These are phyloP conservation scores for Claviceps spartinae DNA, from an alignment of 2,329 filamentous ascomycete genomes.

Conservation along the genomic window DNA sequence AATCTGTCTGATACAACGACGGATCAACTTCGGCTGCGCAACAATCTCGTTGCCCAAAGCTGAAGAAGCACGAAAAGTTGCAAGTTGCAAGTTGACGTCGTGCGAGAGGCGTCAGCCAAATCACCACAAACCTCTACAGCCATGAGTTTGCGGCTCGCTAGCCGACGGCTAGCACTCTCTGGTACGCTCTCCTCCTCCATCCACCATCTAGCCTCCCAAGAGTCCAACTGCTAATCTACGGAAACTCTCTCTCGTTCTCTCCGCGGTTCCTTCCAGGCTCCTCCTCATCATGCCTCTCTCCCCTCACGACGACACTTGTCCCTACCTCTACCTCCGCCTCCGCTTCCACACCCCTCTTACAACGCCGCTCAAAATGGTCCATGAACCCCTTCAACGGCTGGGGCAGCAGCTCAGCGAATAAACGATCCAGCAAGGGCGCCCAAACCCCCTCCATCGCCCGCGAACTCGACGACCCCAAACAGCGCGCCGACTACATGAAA, in stretches of 20 bases:
- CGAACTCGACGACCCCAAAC: constrained; percentile 29
- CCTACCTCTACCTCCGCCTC: not conserved
- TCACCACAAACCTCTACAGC: constrained; percentile 5
- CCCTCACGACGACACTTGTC: constrained; percentile 9
- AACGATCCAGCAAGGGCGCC: constrained; percentile 12
- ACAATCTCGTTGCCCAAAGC: not conserved
- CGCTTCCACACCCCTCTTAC: constrained; percentile 5
- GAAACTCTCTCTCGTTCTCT: not conserved
- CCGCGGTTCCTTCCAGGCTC: constrained; percentile 2
- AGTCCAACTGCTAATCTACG: not conserved
- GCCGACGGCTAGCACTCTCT: constrained; percentile 44
- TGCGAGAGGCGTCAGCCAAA: not conserved
- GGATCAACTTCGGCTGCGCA: constrained; percentile 14
- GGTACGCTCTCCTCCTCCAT: constrained; percentile 31
- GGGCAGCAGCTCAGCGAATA: constrained; percentile 16
- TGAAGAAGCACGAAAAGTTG: not conserved
- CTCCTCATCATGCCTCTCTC: constrained; percentile 4
- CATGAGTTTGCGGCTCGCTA: constrained; percentile 55
- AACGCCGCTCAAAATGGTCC: constrained; percentile 30
- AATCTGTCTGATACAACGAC: not conserved
- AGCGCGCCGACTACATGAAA: constrained; percentile 26
- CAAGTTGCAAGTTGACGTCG: not conserved
- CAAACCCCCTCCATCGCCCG: constrained; percentile 12
- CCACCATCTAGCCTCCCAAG: not conserved
- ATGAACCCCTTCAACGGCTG: constrained; percentile 26